phyloP scores from a whole-genome alignment of 2,329 filamentous ascomycete genomes.

The Podosphaera fusca region DNA sequence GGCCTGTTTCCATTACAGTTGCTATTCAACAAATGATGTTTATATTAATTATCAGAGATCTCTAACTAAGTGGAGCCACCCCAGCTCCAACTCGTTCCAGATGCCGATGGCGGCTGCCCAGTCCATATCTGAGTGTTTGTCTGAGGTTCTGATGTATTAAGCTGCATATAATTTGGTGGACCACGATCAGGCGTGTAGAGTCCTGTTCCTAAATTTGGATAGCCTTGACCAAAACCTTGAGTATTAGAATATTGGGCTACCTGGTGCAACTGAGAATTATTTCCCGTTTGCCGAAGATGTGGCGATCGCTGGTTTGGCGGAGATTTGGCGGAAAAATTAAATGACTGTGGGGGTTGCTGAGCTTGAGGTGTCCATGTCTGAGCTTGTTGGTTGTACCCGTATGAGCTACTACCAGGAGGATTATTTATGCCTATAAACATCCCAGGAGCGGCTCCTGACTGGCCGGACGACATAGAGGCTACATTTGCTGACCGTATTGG shows the following conservation, averaged over 20 bases:
- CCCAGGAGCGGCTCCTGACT: conserved; percentile 43
- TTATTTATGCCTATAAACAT: conserved; percentile 22
- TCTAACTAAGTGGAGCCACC: conserved; percentile 12
- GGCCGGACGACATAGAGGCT: conserved; percentile 28
- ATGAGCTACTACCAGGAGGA: conserved; percentile 24
- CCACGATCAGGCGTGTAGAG: conserved; percentile 41
- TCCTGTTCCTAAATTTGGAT: conserved; percentile 29
- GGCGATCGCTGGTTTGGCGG: conserved; percentile 23
- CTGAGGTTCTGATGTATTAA: conserved; percentile 22
- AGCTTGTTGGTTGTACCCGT: conserved; percentile 36
- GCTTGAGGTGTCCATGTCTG: conserved; percentile 44
- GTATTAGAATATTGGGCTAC: conserved; percentile 40
- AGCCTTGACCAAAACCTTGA: conserved; percentile 34
- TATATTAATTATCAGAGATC: too few species aligned
- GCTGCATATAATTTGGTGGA: conserved; percentile 42
- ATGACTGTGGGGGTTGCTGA: conserved; percentile 37
- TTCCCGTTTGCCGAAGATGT: conserved; percentile 31
- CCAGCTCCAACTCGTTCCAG: conserved; percentile 14
- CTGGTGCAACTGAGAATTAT: conserved; percentile 30
- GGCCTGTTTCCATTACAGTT: too few species aligned
- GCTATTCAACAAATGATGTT: too few species aligned
- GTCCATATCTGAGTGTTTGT: conserved; percentile 15
- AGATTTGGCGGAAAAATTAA: conserved; percentile 27
- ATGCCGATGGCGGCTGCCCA: conserved; percentile 12
- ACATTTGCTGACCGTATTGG: conserved; percentile 48